These are phyloP conservation scores for Albizia julibrissin DNA, from an alignment of 306 rosid species.

Conservation along the genomic window DNA sequence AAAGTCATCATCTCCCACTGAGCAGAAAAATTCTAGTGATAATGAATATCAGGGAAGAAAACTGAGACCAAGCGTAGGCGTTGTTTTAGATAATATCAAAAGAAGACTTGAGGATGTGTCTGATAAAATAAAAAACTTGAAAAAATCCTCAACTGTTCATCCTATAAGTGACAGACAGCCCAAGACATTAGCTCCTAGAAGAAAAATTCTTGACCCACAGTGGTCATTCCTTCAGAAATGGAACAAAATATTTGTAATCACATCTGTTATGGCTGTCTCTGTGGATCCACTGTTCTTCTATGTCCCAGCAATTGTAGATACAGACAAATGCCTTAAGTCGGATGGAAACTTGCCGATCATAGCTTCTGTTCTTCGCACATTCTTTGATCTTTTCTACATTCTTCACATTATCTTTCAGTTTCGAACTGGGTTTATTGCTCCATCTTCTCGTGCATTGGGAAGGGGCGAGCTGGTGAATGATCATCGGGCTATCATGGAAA, in stretches of 20 bases:
- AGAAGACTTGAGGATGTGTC: constrained; percentile 35
- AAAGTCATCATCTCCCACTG: constrained; percentile 47
- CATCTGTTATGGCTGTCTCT: constrained; percentile 74
- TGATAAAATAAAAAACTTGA: constrained; percentile 34
- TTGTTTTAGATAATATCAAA: constrained; percentile 39
- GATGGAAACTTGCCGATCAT: constrained; percentile 43
- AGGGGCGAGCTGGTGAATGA: constrained; percentile 68
- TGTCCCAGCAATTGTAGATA: constrained; percentile 46
- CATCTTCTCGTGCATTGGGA: constrained; percentile 84
- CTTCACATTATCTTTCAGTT: constrained; percentile 75
- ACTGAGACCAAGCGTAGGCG: constrained; percentile 35
- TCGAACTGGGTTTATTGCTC: constrained; percentile 79
- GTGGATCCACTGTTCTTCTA: constrained; percentile 85
- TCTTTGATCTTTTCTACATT: constrained; percentile 73
- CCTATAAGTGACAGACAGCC: constrained; percentile 30
- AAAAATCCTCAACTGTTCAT: constrained; percentile 34
- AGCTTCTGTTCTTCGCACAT: constrained; percentile 73
- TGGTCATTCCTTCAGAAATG: constrained; percentile 73
- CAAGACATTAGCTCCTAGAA: constrained; percentile 33
- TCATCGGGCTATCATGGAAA: constrained; percentile 55
- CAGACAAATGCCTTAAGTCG: constrained; percentile 41
- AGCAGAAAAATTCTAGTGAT: constrained; percentile 30
- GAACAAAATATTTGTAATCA: constrained; percentile 78
- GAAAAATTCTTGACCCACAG: constrained; percentile 72
- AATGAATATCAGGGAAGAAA: constrained; percentile 38